A percentile compares a stretch with the other conserved stretches of the same genome.
These are phyloP conservation scores for Chloromonas sp. DNA, from an alignment of 163 green algal species.

Conservation along the genomic window DNA sequence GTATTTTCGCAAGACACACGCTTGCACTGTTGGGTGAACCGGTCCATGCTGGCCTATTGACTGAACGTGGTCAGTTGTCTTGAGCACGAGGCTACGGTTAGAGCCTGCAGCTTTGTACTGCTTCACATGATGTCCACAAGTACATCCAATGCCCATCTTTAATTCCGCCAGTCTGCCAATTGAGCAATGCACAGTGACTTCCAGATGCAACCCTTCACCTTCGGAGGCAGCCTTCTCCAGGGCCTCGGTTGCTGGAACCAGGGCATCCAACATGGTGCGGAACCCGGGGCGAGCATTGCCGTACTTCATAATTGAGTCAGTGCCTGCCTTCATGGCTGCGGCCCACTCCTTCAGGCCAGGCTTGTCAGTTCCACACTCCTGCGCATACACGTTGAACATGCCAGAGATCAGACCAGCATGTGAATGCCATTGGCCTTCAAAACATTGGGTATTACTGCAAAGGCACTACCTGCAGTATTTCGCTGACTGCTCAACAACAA, in stretches of 20 bases:
- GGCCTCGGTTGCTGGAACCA: slow-evolving; percentile 52
- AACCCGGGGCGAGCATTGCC: slow-evolving; percentile 61
- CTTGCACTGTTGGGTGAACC: neutral
- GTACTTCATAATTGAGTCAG: slow-evolving; percentile 66
- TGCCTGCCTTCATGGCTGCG: slow-evolving; percentile 42
- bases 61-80: no score
- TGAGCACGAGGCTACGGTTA: no score
- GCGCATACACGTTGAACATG: neutral
- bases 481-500: no score
- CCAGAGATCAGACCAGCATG: no score
- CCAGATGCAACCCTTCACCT: slow-evolving; percentile 1
- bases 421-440: no score
- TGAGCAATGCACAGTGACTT: neutral
- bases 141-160: neutral
- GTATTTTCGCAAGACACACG: neutral
- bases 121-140: no score
- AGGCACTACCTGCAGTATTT: no score
- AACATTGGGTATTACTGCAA: no score
- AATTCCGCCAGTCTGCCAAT: neutral
- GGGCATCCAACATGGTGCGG: slow-evolving; percentile 84
- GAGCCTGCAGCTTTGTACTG: no score
- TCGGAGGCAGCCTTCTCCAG: slow-evolving; percentile 16
- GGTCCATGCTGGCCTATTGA: neutral
- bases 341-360: slow-evolving; percentile 24
- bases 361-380: neutral